phyloP scores from a whole-genome alignment of 2,329 filamentous ascomycete species.

The Trematosphaeria pertusa region DNA sequence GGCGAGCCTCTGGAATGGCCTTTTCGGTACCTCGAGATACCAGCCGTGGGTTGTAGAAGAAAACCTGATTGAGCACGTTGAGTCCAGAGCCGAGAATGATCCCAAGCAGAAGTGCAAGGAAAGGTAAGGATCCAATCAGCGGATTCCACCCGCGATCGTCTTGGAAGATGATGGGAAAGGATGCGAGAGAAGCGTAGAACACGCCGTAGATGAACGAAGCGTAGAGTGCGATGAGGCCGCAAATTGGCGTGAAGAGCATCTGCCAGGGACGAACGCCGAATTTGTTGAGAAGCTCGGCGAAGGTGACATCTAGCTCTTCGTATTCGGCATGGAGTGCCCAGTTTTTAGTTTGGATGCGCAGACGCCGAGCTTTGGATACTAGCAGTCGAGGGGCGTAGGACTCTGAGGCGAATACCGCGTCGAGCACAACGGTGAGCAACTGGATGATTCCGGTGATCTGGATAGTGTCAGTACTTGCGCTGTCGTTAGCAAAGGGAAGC shows the following conservation, averaged over 20 bases:
- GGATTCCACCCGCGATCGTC: conserved; percentile 66
- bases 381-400: conserved; percentile 62
- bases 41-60: background rate
- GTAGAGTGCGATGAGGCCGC: conserved; percentile 70
- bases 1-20: conserved; percentile 62
- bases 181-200: conserved; percentile 63
- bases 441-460: conserved; percentile 60
- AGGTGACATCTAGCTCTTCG: conserved; percentile 63
- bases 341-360: conserved; percentile 56
- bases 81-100: conserved; percentile 35
- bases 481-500: background rate
- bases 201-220: conserved; percentile 71
- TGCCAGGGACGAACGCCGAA: conserved; percentile 70
- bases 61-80: background rate
- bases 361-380: conserved; percentile 57
- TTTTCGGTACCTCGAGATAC: conserved; percentile 54
- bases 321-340: conserved; percentile 40
- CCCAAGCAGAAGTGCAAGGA: conserved; percentile 67
- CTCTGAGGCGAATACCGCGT: conserved; percentile 58
- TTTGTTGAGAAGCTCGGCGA: conserved; percentile 66
- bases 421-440: conserved; percentile 54
- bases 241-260: conserved; percentile 71
- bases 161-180: conserved; percentile 72
- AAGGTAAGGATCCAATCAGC: conserved; percentile 64
- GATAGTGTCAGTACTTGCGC: background rate